Evolutionary conservation across 1,284 basidiomycete species (phyloP), one percentile per base, ranked within the genome.

Genomic region (Gymnopus androsaceus): DNA sequence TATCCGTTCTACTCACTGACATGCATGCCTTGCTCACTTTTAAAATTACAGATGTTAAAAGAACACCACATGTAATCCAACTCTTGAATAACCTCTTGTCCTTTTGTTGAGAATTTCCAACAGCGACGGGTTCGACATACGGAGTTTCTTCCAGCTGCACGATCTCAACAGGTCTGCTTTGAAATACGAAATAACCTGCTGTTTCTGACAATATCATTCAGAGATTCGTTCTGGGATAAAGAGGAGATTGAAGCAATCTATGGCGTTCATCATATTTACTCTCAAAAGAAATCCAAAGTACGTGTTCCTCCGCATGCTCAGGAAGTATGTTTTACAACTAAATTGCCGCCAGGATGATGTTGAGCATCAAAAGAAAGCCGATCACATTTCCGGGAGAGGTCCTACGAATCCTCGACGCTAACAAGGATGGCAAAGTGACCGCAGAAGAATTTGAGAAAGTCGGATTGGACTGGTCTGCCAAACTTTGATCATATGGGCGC

Each of bases 211-310:
- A 11, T 30, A 31, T 19, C 19, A 30, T 28, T 5, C 61, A 89
- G 88, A 27, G 82, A 92, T 64, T 85, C 90, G 0, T 64, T 78
- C 36, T 92, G 91, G 87, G 85, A 91, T 70, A 75, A 79, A 56
- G 84, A 87, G 59, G 92, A 95, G 71, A 89, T 95, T 59, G 87
- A 95, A 69, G 92, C 93, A 5, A 84, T 96, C 41, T 96, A 97
- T 65, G 96, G 96, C 56, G 90, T 99, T 21, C 94, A 98, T 72
- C 97, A 99, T 71, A 83, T 95, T 58, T 94, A 94, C 64, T 92
- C 93, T 19, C 86, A 92, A 72, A 90, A 93, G 72, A 86, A 90
- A 72, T 90, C 92, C 21, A 87, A 84, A 78, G 88, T 81, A 55
- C n/a, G 64, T 50, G 28, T 27, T 38, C 8, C 28, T 21, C 40